These are phyloP conservation scores for Globisporangium nunn DNA, from an alignment of 352 stramenopile genomes.

Conservation along the genomic window DNA sequence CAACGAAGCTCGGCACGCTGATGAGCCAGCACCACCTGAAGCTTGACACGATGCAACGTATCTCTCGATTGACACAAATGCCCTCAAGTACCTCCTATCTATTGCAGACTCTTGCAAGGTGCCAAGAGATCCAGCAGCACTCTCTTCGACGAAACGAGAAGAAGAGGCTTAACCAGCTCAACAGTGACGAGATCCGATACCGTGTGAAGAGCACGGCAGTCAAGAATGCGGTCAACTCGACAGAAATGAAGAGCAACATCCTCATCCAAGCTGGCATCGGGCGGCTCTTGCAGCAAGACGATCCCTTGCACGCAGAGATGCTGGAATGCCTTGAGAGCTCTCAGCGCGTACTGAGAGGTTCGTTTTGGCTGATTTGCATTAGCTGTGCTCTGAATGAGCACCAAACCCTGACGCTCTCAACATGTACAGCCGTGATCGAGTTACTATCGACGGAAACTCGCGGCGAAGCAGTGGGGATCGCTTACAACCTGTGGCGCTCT, in stretches of 20 bases:
- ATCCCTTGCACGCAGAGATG: slow-evolving; percentile 17
- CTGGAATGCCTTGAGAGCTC: slow-evolving; percentile 10
- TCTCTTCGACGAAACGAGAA: slow-evolving; percentile 26
- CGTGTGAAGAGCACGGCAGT: slow-evolving; percentile 1
- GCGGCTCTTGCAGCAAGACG: slow-evolving; percentile 4
- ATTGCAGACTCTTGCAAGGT: slow-evolving; percentile 18
- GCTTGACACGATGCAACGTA: slow-evolving; percentile 49
- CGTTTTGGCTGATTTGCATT: background rate
- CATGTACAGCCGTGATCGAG: slow-evolving; percentile 13
- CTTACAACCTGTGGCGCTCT: slow-evolving; percentile 18
- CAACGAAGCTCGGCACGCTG: slow-evolving; percentile 31
- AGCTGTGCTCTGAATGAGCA: too few relatives aligned
- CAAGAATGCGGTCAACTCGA: slow-evolving; percentile 10
- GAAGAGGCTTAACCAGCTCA: slow-evolving; percentile 18
- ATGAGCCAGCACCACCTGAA: slow-evolving; percentile 69
- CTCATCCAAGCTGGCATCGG: slow-evolving; percentile 30
- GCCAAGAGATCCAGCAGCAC: slow-evolving; percentile 18
- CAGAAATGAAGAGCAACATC: slow-evolving; percentile 26
- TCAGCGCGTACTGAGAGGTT: slow-evolving; percentile 24
- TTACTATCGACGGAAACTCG: slow-evolving; percentile 9
- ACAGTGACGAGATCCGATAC: slow-evolving; percentile 14
- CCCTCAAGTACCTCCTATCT: slow-evolving; percentile 12
- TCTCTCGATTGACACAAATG: slow-evolving; percentile 19
- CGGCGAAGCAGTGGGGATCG: slow-evolving; percentile 11
- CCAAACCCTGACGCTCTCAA: background rate